Base-by-base conservation (phyloP, 768 basidiomycete species). In the Sutorius australiensis region DNA sequence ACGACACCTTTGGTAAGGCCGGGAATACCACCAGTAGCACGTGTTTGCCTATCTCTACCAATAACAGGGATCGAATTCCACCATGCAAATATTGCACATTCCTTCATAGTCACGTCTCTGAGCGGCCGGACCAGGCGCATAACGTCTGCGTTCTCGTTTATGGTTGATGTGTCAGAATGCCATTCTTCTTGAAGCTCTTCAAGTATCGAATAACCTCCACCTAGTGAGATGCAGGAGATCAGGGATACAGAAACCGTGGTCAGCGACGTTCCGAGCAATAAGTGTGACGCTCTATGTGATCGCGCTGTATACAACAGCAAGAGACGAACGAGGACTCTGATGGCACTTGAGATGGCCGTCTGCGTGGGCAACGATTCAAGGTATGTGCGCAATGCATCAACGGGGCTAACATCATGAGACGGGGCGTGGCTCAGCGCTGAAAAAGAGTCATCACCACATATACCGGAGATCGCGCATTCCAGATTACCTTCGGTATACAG, bases 171-270 rank as follows among this genome's bases (percentile, higher is more conserved):
- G 34, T 41, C 55, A 10, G 78, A 69, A 12, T 61, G 53, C 89
- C 89, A 92, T 50, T 85, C 83, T 63, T 92, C 90, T 61, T 83
- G 79, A 17, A 79, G 74, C 59, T 89, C 86, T 62, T 87, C 83
- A 12, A 72, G 76, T 12, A 92, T 77, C 3, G 78, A 74, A 66
- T 84, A 89, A 0, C 91, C 91, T 3, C 83, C 82, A 12, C 91
- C 91, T 65, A 87, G 85, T 0, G 87, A 77, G 40, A 92, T 82
- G 11, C 79, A 81, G 3, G 87, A 83, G 52, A 92, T 86, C 19
- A 92, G 70, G 19, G 81, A 80, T 31, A 92, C 78, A 0, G 90
- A 89, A 0, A 92, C 73, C 0, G 84, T 82, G 2, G 91, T 92
- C n/a, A 91, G 72, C 2, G 83, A 85, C 13, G 89, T 86, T 56